These are phyloP conservation scores for Dioszegia aurantiaca DNA, from an alignment of 768 basidiomycete genomes.

Conservation along the genomic window DNA sequence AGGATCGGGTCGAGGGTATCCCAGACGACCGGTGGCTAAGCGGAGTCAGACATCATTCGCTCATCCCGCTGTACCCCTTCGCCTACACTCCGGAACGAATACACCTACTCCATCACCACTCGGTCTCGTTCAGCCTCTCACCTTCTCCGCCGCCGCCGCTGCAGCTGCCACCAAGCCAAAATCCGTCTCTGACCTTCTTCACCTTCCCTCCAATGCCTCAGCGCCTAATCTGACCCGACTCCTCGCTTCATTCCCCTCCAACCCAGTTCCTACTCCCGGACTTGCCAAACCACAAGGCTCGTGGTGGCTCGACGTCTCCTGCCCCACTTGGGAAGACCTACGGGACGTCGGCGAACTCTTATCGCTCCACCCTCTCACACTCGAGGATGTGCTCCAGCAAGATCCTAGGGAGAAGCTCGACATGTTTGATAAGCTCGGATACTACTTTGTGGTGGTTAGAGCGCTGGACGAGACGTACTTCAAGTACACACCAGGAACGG, in stretches of 20 bases:
- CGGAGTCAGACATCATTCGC: slow-evolving; percentile 19
- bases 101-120: slow-evolving; percentile 6
- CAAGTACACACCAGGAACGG: slow-evolving; percentile 51
- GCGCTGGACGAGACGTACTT: slow-evolving; percentile 65
- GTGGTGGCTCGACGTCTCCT: slow-evolving; percentile 90
- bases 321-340: slow-evolving; percentile 84
- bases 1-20: slow-evolving; percentile 25
- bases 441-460: slow-evolving; percentile 85
- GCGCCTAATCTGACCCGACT: slow-evolving; percentile 9
- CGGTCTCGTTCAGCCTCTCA: neutral
- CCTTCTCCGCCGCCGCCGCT: neutral
- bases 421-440: slow-evolving; percentile 78
- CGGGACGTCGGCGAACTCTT: slow-evolving; percentile 77
- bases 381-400: slow-evolving; percentile 88
- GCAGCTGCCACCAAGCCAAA: slow-evolving; percentile 16
- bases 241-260: slow-evolving; percentile 8
- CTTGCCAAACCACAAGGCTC: slow-evolving; percentile 33
- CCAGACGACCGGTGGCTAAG: slow-evolving; percentile 17
- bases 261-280: neutral
- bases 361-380: slow-evolving; percentile 83
- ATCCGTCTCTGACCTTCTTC: slow-evolving; percentile 46
- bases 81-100: slow-evolving; percentile 6
- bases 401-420: slow-evolving; percentile 91
- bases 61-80: slow-evolving; percentile 19
- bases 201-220: slow-evolving; percentile 23